These are phyloP conservation scores for Linum usitatissimum DNA, from an alignment of 345 rosid species.

Conservation along the genomic window DNA sequence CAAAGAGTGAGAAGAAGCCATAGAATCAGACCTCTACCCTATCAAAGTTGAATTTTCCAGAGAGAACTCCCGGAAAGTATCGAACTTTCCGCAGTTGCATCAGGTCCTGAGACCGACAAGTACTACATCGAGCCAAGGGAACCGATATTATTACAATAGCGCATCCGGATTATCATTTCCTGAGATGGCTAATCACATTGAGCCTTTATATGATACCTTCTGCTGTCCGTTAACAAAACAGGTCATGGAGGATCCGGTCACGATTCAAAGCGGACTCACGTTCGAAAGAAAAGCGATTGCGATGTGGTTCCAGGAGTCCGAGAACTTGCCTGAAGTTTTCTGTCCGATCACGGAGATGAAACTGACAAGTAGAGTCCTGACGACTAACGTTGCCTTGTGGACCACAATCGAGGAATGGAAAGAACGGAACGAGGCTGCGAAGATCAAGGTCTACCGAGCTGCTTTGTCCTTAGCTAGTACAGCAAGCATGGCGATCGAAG, in stretches of 20 bases:
- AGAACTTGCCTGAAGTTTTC: constrained; percentile 28
- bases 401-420: constrained; percentile 73
- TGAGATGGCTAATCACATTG: constrained; percentile 39
- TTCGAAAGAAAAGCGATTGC: constrained; percentile 57
- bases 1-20: constrained; percentile 12
- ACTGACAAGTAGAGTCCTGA: constrained; percentile 31
- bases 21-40: constrained; percentile 63
- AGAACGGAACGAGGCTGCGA: constrained; percentile 57
- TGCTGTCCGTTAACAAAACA: constrained; percentile 74
- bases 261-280: constrained; percentile 63
- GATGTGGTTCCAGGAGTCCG: constrained; percentile 47
- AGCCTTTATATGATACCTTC: constrained; percentile 70
- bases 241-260: constrained; percentile 85
- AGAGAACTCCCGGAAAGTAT: constrained; percentile 19
- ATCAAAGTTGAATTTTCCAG: constrained; percentile 30
- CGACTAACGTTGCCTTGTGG: constrained; percentile 45
- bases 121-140: constrained; percentile 30
- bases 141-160: constrained; percentile 18
- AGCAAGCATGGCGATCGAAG: constrained; percentile 52
- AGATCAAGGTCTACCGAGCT: constrained; percentile 57
- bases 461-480: constrained; percentile 70
- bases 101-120: constrained; percentile 24
- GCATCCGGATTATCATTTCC: constrained; percentile 31
- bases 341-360: constrained; percentile 57
- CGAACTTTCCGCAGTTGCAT: constrained; percentile 14